A percentile compares a stretch with the other conserved stretches of the same genome.
Evolutionary conservation across 2,329 filamentous ascomycete species (phyloP).

Genomic region (Paracorniculantispora psalliotae): DNA sequence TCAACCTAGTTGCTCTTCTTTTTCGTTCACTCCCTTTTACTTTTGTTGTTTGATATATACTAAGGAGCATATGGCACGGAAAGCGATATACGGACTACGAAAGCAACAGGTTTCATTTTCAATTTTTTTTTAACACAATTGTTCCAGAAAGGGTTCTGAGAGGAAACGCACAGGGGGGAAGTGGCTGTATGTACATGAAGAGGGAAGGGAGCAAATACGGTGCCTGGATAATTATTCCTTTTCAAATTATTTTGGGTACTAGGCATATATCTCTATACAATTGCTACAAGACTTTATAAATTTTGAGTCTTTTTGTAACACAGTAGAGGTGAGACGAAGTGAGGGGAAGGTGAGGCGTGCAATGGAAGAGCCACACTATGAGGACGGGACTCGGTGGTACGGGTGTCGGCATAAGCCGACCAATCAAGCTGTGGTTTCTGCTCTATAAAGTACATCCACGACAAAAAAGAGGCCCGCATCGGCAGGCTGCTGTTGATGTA

Average conservation of each 20-base stretch:
- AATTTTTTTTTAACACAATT: background rate
- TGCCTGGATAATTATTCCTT: background rate
- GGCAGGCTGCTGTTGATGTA: too few species aligned
- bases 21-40: background rate
- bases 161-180: background rate
- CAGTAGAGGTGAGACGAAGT: too few species aligned
- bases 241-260: constrained; percentile 2
- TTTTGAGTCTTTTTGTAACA: background rate
- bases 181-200: constrained; percentile 6
- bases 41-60: background rate
- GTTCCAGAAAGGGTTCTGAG: background rate
- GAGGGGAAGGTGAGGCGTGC: too few species aligned
- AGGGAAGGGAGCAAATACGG: background rate
- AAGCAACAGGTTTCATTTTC: background rate
- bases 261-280: constrained; percentile 5
- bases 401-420: too few species aligned
- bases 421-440: too few species aligned
- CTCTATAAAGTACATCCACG: too few species aligned
- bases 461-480: too few species aligned
- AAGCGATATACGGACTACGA: background rate
- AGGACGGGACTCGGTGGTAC: too few species aligned
- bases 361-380: too few species aligned
- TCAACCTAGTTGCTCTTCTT: background rate
- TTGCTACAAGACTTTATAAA: background rate
- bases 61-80: background rate